Base-by-base conservation (phyloP, 148 eudicot genomes). In the Amaranthus hypochondriacus region DNA sequence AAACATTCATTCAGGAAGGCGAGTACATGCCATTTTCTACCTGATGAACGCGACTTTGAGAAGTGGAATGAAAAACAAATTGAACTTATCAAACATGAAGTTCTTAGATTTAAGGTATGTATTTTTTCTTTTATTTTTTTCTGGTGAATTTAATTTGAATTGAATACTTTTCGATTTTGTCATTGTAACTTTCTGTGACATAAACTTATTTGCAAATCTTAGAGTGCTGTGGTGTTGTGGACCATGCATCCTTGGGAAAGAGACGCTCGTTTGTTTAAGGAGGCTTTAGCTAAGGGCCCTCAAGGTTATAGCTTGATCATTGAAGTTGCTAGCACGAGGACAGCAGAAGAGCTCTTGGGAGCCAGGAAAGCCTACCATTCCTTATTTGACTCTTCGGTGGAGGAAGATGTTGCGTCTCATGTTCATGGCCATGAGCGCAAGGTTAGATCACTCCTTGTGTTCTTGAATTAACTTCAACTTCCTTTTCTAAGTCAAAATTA, bases 241-340 rank as follows among this genome's bases (percentile, higher is more conserved):
- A 79, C 87, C 5, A 92, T 89, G 97, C 97, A 92, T 68, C 92
- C 90, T 9, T 92, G 97, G 97, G 98, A 92, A 75, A 88, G 98
- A 84, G 98, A 92, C 70, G 96, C 92, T 12, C 98, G 98, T 11
- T 73, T 92, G 63, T 11, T 83, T 7, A 88, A 86, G 56, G 92
- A 87, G 69, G 88, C 93, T 7, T 53, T 92, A 66, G 64, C 70
- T 5, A 82, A 85, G 62, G 91, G 88, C 10, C 86, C 83, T 0
- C 79, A 83, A 59, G 84, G 77, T 12, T 79, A 79, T 54, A 63
- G 67, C 50, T 79, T 93, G 42, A 64, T 90, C 67, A 72, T 89
- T 6, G 96, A 93, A 69, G 70, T 93, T 9, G 96, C 96, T 66
- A 87, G 96, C 73, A 82, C 98, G 13, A 81, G 98, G 69, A 82